Evolutionary conservation across 1,284 basidiomycete genomes (phyloP).

Genomic region (Taiwanofungus camphoratus): DNA sequence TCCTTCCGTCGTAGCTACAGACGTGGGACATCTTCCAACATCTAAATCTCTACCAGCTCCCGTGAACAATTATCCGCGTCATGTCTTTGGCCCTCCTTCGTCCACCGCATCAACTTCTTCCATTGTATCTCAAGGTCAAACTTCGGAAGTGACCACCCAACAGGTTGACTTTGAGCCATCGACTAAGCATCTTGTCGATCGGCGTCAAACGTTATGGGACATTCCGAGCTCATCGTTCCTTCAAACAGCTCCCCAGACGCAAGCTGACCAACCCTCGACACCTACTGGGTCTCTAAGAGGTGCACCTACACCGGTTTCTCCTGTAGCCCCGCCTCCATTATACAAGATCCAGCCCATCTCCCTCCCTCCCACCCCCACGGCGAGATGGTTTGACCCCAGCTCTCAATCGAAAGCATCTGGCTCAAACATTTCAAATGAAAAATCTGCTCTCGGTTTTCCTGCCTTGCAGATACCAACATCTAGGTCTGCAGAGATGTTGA

Average conservation of each 20-base stretch:
- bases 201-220: slow-evolving; percentile 26
- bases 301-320: slow-evolving; percentile 15
- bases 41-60: too few relatives aligned
- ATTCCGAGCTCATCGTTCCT: slow-evolving; percentile 19
- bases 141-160: neutral
- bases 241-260: slow-evolving; percentile 3
- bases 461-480: slow-evolving; percentile 21
- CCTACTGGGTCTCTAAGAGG: slow-evolving; percentile 5
- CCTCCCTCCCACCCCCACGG: slow-evolving; percentile 28
- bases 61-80: neutral
- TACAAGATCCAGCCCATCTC: slow-evolving; percentile 17
- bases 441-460: slow-evolving; percentile 24
- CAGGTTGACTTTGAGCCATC: too few relatives aligned
- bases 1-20: neutral
- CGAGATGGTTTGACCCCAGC: slow-evolving; percentile 26
- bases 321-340: slow-evolving; percentile 22
- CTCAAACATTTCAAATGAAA: slow-evolving; percentile 19
- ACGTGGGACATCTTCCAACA: too few relatives aligned
- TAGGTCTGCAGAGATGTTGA: slow-evolving; percentile 25
- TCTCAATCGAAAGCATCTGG: slow-evolving; percentile 14
- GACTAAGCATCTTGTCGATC: slow-evolving; percentile 16
- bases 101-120: neutral
- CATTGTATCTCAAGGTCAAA: neutral
- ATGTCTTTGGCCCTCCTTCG: neutral
- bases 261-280: neutral